These are phyloP conservation scores for Chlorophyllum brunneum DNA, from an alignment of 768 basidiomycete species.

Conservation along the genomic window DNA sequence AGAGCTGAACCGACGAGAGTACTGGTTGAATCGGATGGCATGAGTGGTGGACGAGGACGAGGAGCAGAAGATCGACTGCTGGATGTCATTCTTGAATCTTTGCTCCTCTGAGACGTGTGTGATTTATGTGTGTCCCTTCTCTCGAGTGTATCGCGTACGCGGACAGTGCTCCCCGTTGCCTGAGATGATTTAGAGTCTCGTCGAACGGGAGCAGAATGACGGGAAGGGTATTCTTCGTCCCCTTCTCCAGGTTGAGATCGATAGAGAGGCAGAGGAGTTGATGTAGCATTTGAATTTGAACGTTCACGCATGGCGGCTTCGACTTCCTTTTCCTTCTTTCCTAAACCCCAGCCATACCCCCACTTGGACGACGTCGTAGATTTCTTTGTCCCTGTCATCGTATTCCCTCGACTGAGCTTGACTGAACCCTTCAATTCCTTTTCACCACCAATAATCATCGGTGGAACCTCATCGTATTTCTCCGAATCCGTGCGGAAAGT, in stretches of 20 bases:
- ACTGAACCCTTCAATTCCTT: conserved; percentile 35
- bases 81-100: conserved; percentile 25
- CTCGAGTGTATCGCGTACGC: conserved; percentile 27
- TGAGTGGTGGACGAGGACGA: conserved; percentile 32
- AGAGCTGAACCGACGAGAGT: conserved; percentile 74
- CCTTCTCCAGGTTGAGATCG: too few relatives aligned
- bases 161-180: conserved; percentile 27
- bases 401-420: conserved; percentile 45
- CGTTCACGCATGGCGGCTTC: conserved; percentile 25
- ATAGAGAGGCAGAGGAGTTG: conserved; percentile 34
- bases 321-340: conserved; percentile 47
- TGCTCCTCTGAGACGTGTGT: conserved; percentile 27
- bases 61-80: conserved; percentile 30
- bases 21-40: conserved; percentile 60
- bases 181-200: conserved; percentile 26
- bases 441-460: conserved; percentile 27
- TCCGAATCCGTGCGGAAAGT: conserved; percentile 62
- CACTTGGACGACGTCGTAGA: conserved; percentile 43
- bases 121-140: conserved; percentile 28
- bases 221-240: neutral
- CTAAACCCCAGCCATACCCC: conserved; percentile 73
- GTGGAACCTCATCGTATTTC: conserved; percentile 47
- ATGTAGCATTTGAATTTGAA: conserved; percentile 19
- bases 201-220: conserved; percentile 11
- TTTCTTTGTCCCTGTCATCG: conserved; percentile 58